Conservation (phyloP, 176 grass and related monocot genomes). For the Elaeis guineensis region DNA sequence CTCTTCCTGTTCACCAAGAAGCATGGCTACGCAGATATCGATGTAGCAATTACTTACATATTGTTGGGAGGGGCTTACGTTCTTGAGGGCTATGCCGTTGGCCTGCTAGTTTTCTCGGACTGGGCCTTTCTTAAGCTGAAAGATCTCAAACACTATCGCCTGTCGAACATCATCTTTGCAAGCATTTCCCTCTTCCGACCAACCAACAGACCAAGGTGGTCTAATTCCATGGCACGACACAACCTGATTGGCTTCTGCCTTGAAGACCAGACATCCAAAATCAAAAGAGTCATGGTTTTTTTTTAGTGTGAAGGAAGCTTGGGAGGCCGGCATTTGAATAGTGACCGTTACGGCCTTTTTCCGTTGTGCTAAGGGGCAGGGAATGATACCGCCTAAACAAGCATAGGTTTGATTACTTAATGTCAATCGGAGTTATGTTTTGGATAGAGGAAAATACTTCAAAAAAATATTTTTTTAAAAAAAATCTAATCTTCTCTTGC, state of each 20-base stretch:
- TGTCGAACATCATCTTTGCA: not conserved
- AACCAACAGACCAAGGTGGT: conserved; percentile 27
- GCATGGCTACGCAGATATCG: not conserved
- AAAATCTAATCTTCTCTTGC: no score
- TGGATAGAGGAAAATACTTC: no score
- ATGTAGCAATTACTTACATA: conserved; percentile 42
- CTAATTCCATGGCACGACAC: conserved; percentile 26
- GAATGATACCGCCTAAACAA: no score
- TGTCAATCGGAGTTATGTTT: no score
- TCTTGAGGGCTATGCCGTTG: not conserved
- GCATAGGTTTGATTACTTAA: no score
- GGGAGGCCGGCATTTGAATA: no score
- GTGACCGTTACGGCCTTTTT: no score
- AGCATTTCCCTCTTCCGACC: not conserved
- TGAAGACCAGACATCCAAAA: not conserved
- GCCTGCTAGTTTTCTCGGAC: conserved; percentile 9
- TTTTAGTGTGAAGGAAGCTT: not conserved
- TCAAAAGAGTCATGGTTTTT: not conserved
- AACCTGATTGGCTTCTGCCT: conserved; percentile 27
- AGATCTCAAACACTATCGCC: not conserved
- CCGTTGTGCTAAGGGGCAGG: no score
- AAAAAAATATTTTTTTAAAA: no score
- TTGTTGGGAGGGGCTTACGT: conserved; percentile 32
- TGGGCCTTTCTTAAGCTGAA: not conserved
- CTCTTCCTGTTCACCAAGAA: conserved; percentile 27